Percentiles rank a stretch among this genome's conserved stretches.
These are phyloP conservation scores for Laburnicola sp. DNA, from an alignment of 2,329 filamentous ascomycete genomes.

Conservation along the genomic window DNA sequence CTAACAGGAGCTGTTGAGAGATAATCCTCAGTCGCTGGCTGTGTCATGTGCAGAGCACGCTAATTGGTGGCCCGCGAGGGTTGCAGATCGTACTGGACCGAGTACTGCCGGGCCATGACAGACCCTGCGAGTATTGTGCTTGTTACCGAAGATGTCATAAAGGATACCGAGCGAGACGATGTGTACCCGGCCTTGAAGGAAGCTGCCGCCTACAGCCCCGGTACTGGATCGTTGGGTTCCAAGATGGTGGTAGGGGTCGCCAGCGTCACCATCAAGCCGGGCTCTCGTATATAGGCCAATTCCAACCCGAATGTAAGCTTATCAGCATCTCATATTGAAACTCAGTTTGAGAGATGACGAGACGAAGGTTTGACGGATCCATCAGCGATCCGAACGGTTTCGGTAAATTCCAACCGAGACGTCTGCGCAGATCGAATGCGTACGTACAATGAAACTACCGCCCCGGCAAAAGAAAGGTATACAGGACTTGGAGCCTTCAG, in stretches of 20 bases:
- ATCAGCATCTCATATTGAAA: conserved; percentile 9
- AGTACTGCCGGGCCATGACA: conserved; percentile 21
- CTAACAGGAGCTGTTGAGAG: no score
- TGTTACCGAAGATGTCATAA: conserved; percentile 20
- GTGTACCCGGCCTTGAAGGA: conserved; percentile 28
- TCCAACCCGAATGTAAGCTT: conserved; percentile 25
- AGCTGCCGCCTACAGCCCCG: conserved; percentile 11
- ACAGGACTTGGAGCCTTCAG: not conserved
- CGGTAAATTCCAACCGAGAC: conserved; percentile 20
- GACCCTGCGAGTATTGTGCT: conserved; percentile 22
- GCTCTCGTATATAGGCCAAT: conserved; percentile 23
- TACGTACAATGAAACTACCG: conserved; percentile 25
- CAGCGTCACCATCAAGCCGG: conserved; percentile 26
- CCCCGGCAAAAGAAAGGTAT: conserved; percentile 29
- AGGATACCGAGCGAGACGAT: conserved; percentile 16
- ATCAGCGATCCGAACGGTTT: not conserved
- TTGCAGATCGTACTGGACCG: conserved; percentile 17
- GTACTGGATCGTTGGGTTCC: not conserved
- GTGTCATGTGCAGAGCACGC: not conserved
- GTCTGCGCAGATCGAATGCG: conserved; percentile 19
- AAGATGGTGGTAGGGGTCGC: conserved; percentile 31
- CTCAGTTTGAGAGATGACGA: conserved; percentile 12
- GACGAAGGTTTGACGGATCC: conserved; percentile 7
- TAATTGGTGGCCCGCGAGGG: not conserved
- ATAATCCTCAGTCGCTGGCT: no score